Conservation (phyloP, 2,329 filamentous ascomycete genomes). For the Sclerotinia borealis region DNA sequence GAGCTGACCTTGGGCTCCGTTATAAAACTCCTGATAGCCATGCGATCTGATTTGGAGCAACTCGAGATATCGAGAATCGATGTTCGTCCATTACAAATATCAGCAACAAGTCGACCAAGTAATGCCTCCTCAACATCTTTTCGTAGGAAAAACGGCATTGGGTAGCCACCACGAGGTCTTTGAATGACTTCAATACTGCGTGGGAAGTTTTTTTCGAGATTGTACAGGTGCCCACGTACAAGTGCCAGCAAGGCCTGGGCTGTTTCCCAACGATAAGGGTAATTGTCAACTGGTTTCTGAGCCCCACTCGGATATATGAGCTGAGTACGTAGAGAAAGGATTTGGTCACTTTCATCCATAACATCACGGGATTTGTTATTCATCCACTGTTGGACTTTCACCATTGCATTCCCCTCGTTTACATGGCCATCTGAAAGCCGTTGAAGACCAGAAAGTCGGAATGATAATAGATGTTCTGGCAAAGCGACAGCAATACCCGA, state of each 20-base stretch:
- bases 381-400: slow-evolving; percentile 42
- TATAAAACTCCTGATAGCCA: slow-evolving; percentile 29
- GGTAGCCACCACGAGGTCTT: slow-evolving; percentile 35
- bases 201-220: slow-evolving; percentile 35
- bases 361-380: slow-evolving; percentile 41
- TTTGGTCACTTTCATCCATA: slow-evolving; percentile 45
- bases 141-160: slow-evolving; percentile 43
- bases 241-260: slow-evolving; percentile 29
- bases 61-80: slow-evolving; percentile 20
- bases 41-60: slow-evolving; percentile 20
- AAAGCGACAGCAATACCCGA: slow-evolving; percentile 43
- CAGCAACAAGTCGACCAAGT: slow-evolving; percentile 29
- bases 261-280: slow-evolving; percentile 36
- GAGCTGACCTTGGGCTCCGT: slow-evolving; percentile 24
- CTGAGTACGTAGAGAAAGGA: slow-evolving; percentile 35
- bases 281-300: slow-evolving; percentile 35
- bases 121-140: slow-evolving; percentile 35
- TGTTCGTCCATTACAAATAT: slow-evolving; percentile 31
- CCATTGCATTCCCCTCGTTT: slow-evolving; percentile 37
- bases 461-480: slow-evolving; percentile 50
- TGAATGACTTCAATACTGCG: slow-evolving; percentile 40
- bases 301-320: slow-evolving; percentile 38
- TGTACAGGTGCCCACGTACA: slow-evolving; percentile 30
- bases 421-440: slow-evolving; percentile 37
- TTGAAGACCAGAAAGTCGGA: slow-evolving; percentile 45